Conservation (phyloP, 192 early-diverging fungal species). For the Coemansia sp. region DNA sequence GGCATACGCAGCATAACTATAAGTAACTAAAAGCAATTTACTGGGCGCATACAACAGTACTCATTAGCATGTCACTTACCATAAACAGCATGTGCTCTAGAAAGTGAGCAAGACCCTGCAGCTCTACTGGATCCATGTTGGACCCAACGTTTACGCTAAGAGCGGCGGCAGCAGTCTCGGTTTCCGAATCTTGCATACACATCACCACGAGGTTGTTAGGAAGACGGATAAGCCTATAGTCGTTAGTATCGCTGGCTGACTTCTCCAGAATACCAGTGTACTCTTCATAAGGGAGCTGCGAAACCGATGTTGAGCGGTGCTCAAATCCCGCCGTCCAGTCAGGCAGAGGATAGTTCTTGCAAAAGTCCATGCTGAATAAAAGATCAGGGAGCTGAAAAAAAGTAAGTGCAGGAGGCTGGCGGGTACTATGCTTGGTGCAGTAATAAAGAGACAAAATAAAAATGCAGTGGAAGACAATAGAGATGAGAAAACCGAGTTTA, state of each 20-base stretch:
- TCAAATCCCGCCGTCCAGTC: conserved; percentile 7
- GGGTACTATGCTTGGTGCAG: background rate
- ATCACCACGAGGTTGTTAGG: conserved; percentile 58
- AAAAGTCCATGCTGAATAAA: background rate
- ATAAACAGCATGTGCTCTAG: conserved; percentile 67
- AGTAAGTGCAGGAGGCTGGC: background rate
- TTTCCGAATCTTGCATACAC: conserved; percentile 57
- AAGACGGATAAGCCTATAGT: conserved; percentile 56
- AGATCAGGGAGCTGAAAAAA: background rate
- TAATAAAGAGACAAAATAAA: background rate
- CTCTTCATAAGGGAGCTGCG: conserved; percentile 7
- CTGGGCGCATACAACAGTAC: background rate
- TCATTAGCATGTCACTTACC: conserved; percentile 1
- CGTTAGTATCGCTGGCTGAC: conserved; percentile 52
- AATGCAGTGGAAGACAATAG: background rate
- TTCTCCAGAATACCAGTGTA: conserved; percentile 28
- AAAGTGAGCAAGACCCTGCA: conserved; percentile 66
- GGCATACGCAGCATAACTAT: background rate
- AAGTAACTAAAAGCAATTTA: background rate
- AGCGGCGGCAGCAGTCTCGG: conserved; percentile 53
- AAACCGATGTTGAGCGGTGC: background rate
- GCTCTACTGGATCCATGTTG: conserved; percentile 56
- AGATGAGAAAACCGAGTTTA: background rate
- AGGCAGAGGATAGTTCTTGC: background rate
- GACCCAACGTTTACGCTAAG: conserved; percentile 62